Conservation (phyloP, 148 eudicot genomes). For the Dianthus caryophyllus region DNA sequence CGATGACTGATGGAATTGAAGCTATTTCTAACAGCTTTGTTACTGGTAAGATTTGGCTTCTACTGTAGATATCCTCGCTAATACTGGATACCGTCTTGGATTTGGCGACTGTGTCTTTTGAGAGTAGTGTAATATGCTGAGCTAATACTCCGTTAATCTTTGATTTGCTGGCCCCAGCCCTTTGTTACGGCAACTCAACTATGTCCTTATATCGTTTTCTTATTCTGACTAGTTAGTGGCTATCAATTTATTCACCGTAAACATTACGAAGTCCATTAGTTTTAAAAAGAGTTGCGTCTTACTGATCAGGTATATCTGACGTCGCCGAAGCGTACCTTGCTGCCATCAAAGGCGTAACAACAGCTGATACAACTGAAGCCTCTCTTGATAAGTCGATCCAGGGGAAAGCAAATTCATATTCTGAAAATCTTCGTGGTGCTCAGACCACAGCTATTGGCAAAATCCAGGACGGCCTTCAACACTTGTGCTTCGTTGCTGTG, state of each 20-base stretch:
- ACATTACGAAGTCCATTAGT: neutral
- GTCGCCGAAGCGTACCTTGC: slow-evolving; percentile 82
- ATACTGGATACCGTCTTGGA: neutral
- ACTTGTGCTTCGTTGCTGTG: slow-evolving; percentile 56
- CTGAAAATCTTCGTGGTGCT: slow-evolving; percentile 57
- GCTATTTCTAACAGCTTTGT: slow-evolving; percentile 79
- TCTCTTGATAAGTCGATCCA: slow-evolving; percentile 50
- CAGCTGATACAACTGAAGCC: slow-evolving; percentile 44
- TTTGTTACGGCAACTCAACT: neutral
- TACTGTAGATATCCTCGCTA: neutral
- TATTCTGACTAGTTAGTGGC: too few relatives aligned
- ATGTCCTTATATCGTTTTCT: neutral
- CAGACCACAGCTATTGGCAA: slow-evolving; percentile 57
- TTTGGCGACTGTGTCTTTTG: neutral
- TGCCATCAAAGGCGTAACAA: slow-evolving; percentile 54
- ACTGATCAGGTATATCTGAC: slow-evolving; percentile 70
- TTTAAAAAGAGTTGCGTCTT: slow-evolving; percentile 5
- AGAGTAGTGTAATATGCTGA: neutral
- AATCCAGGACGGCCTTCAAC: slow-evolving; percentile 73
- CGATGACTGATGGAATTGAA: slow-evolving; percentile 64
- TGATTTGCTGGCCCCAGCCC: neutral
- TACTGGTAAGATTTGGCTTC: slow-evolving; percentile 44
- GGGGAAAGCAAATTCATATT: slow-evolving; percentile 59
- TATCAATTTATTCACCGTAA: neutral
- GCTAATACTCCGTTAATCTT: neutral